Percentiles rank a stretch among this genome's conserved stretches.
These are phyloP conservation scores for Annulohypoxylon maeteangense DNA, from an alignment of 495 filamentous ascomycete genomes.

Conservation along the genomic window DNA sequence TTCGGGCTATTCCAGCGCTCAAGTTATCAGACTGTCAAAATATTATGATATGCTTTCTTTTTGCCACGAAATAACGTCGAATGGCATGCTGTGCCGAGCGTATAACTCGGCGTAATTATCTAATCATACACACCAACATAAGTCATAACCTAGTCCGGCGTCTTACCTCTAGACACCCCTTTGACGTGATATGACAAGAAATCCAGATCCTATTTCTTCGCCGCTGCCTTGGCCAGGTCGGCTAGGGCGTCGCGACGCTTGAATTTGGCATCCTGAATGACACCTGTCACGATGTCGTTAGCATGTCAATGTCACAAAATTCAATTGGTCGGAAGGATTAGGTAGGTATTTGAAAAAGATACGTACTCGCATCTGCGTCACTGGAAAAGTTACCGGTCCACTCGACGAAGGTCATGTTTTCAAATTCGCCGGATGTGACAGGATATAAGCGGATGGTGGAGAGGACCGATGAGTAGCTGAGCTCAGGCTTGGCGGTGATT, in stretches of 20 bases:
- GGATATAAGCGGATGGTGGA: slow-evolving; percentile 70
- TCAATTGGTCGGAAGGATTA: not conserved
- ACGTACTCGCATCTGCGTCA: slow-evolving; percentile 73
- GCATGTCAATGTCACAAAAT: not conserved
- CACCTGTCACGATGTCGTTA: slow-evolving; percentile 55
- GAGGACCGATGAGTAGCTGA: slow-evolving; percentile 69
- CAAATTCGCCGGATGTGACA: slow-evolving; percentile 67
- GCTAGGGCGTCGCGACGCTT: slow-evolving; percentile 75
- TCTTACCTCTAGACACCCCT: not conserved
- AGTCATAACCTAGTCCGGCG: not conserved
- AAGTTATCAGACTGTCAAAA: not conserved
- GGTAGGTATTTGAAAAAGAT: no score
- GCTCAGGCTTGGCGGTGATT: slow-evolving; percentile 67
- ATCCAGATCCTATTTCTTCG: slow-evolving; percentile 56
- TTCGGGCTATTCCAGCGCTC: not conserved
- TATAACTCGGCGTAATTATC: not conserved
- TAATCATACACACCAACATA: slow-evolving; percentile 5
- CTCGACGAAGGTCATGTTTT: slow-evolving; percentile 69
- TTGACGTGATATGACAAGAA: not conserved
- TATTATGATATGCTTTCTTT: not conserved
- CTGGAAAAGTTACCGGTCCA: slow-evolving; percentile 74
- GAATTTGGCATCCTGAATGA: slow-evolving; percentile 77
- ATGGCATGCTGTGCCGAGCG: not conserved
- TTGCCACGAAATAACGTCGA: not conserved
- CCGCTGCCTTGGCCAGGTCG: slow-evolving; percentile 66